Base-by-base conservation (phyloP, 2,329 filamentous ascomycete species). In the Colletotrichum incanum region DNA sequence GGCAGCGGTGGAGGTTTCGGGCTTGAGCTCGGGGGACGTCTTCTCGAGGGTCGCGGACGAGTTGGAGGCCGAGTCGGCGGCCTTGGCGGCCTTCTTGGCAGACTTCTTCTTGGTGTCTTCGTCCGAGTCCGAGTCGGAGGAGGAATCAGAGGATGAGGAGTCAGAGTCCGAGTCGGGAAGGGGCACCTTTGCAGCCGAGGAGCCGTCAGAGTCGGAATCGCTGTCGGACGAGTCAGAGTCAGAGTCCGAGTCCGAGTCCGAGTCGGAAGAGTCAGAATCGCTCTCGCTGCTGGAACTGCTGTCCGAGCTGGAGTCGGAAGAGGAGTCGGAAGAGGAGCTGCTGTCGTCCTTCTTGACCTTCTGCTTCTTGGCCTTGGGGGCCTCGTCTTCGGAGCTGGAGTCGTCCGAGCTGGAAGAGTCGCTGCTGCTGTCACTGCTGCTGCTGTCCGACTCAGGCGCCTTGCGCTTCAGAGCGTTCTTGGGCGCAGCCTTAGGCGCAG, bases 31-130 rank as follows among this genome's bases (percentile, higher is more conserved):
- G 5, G 28, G 28, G 28, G 90, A 89, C 65, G 84, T 84, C 76
- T 86, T 85, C 76, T 86, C 86, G 55, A 90, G 78, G 4, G 89
- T 91, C 14, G 83, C 87, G 6, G 85, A 85, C n/a, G 75, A 78
- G 55, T 77, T 76, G 43, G 76, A 78, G 1, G 82, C 81, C 18
- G 82, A 83, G 54, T 84, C 82, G 37, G 67, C 58, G 41, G 81
- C 75, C 71, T 80, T 81, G 20, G 58, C 58, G 47, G 76, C 72
- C 43, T 73, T 65, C 67, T 76, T 78, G 49, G 47, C 28, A 14
- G 54, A 56, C 70, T 75, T 77, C 52, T 75, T 72, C 52, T 76
- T 73, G 54, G 66, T 67, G 26, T 74, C 71, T 28, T 75, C 72
- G 43, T 76, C 75, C 31, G 74, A 74, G 58, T 76, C 77, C 23